A percentile compares a stretch with the other conserved stretches of the same genome.
Conservation (phyloP, 1,284 basidiomycete genomes). For the Trichosporon coremiiforme region DNA sequence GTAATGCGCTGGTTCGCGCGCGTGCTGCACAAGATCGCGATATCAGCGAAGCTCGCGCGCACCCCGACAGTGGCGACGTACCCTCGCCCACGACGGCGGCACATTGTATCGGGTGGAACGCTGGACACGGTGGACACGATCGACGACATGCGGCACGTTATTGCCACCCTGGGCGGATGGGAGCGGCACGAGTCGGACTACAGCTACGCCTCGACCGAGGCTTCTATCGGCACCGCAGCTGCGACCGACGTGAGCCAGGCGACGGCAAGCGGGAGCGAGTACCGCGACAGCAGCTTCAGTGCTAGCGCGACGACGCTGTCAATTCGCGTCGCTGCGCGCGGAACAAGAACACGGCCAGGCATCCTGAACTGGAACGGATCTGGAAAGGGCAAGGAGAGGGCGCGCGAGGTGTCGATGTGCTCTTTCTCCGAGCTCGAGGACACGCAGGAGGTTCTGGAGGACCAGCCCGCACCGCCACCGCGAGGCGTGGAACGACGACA, state of each 20-base stretch:
- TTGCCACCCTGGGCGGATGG: conserved; percentile 42
- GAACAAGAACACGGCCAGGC: neutral
- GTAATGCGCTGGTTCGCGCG: neutral
- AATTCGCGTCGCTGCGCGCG: neutral
- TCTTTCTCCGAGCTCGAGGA: neutral
- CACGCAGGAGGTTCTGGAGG: neutral
- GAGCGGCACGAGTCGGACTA: conserved; percentile 15
- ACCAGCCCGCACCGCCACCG: no score
- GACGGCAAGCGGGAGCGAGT: neutral
- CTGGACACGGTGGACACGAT: conserved; percentile 31
- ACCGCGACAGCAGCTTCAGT: neutral
- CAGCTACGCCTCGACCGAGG: neutral
- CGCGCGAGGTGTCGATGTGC: neutral
- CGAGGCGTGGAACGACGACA: no score
- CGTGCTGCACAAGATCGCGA: conserved; percentile 5
- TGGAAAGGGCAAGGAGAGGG: neutral
- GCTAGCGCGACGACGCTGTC: neutral
- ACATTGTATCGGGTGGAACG: neutral
- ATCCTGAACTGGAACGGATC: neutral
- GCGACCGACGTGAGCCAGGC: neutral
- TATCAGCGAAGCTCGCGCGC: conserved; percentile 13
- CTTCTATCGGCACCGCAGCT: no score
- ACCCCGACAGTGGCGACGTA: neutral
- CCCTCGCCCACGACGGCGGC: conserved; percentile 5
- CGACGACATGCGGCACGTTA: conserved; percentile 33